Conservation (phyloP, 208 protist genomes). For the Leishmania braziliensis region DNA sequence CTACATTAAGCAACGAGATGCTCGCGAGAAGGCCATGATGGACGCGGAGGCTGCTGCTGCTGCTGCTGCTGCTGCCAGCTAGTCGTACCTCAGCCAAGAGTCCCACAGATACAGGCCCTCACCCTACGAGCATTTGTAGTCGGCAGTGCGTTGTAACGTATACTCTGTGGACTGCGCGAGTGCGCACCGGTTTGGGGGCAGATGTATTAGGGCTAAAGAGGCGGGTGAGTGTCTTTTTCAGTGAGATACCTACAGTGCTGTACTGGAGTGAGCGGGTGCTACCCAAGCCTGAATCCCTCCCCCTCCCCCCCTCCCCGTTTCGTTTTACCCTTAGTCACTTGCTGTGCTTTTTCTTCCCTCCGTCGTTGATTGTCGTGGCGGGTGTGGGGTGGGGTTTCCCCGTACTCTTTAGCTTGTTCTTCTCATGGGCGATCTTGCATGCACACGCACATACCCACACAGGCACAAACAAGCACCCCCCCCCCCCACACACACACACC, state of each 20-base stretch:
- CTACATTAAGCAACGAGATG: conserved; percentile 79
- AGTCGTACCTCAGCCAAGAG: not conserved
- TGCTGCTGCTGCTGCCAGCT: not conserved
- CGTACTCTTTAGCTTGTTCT: not conserved
- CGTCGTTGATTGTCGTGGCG: too few relatives aligned
- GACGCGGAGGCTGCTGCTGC: conserved; percentile 35
- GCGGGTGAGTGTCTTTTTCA: not conserved
- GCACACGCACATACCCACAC: not conserved
- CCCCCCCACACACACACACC: too few relatives aligned
- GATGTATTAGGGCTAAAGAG: not conserved
- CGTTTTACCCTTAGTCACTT: too few relatives aligned
- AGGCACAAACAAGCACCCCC: too few relatives aligned
- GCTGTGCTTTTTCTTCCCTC: not conserved
- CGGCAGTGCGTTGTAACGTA: not conserved
- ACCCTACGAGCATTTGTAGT: not conserved
- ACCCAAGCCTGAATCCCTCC: not conserved
- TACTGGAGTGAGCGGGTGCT: not conserved
- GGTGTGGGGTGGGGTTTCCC: too few relatives aligned
- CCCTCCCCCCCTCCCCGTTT: too few relatives aligned
- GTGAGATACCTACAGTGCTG: not conserved
- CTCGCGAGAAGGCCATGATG: conserved; percentile 55
- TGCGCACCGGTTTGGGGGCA: not conserved
- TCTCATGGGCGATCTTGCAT: not conserved
- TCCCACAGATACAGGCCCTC: not conserved
- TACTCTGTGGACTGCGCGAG: not conserved